Percentiles rank a stretch among this genome's conserved stretches.
Evolutionary conservation across 768 basidiomycete genomes (phyloP).

Genomic region (Chalciporus piperatus): DNA sequence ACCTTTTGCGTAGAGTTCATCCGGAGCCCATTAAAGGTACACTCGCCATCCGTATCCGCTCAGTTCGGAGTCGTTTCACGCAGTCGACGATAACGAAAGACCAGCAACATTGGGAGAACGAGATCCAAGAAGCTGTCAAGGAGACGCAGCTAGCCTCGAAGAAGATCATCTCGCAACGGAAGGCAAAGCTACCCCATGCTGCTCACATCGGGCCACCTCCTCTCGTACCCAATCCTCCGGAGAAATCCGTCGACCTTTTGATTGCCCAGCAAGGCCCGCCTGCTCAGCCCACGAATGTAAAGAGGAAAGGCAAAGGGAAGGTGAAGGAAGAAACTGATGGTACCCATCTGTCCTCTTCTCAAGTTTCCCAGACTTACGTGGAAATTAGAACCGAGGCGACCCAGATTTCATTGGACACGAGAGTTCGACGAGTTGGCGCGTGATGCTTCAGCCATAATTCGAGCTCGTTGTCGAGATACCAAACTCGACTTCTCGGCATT

Average conservation of each 20-base stretch:
- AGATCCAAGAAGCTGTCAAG: constrained; percentile 53
- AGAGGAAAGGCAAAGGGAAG: constrained; percentile 33
- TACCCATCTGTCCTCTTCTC: constrained; percentile 10
- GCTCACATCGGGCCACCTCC: constrained; percentile 33
- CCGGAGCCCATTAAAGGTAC: constrained; percentile 49
- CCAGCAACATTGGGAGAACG: constrained; percentile 58
- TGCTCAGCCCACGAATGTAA: constrained; percentile 30
- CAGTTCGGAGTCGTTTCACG: constrained; percentile 55
- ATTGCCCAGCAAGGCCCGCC: constrained; percentile 53
- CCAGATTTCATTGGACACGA: constrained; percentile 78
- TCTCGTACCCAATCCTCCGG: constrained; percentile 42
- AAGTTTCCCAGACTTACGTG: constrained; percentile 1
- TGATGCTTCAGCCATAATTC: constrained; percentile 81
- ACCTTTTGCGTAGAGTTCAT: constrained; percentile 52
- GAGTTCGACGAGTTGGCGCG: constrained; percentile 88
- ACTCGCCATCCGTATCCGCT: constrained; percentile 48
- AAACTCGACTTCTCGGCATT: constrained; percentile 71
- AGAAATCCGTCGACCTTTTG: constrained; percentile 50
- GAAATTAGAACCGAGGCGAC: constrained; percentile 40
- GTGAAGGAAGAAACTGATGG: constrained; percentile 30
- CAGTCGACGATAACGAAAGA: constrained; percentile 53
- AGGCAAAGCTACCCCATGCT: constrained; percentile 8
- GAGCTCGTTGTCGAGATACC: constrained; percentile 66
- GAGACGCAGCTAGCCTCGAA: constrained; percentile 52
- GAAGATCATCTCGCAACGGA: constrained; percentile 39